Conservation (phyloP, 1,284 basidiomycete species). For the Coniferiporia sulphurascens region DNA sequence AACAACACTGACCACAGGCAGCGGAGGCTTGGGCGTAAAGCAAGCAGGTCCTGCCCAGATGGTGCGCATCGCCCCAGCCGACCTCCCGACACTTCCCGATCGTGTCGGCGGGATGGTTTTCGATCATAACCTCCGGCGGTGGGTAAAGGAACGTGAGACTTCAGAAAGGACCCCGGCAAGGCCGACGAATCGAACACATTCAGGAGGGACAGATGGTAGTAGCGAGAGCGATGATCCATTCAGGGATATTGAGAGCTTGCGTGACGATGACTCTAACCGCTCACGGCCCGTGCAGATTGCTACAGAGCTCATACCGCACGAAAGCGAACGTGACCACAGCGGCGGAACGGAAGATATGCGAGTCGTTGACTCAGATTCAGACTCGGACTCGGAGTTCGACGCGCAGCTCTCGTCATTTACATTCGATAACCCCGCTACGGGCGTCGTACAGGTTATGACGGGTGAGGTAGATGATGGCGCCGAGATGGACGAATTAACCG, state of each 20-base stretch:
- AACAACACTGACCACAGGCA: conserved; percentile 65
- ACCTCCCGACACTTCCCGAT: conserved; percentile 70
- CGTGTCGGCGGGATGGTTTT: conserved; percentile 84
- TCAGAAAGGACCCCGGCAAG: conserved; percentile 23
- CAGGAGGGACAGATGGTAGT: conserved; percentile 24
- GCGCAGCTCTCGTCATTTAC: conserved; percentile 63
- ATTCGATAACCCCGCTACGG: conserved; percentile 56
- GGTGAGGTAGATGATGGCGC: conserved; percentile 33
- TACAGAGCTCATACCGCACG: conserved; percentile 12
- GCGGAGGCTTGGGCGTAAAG: conserved; percentile 77
- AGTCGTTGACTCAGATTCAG: conserved; percentile 24
- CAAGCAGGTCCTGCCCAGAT: conserved; percentile 75
- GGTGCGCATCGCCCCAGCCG: conserved; percentile 73
- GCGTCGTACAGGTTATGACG: conserved; percentile 41
- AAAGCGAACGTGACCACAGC: conserved; percentile 27
- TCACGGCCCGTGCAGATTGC: not conserved
- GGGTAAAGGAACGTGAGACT: conserved; percentile 62
- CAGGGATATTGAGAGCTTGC: conserved; percentile 79
- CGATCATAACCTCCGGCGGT: conserved; percentile 74
- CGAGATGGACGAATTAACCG: conserved; percentile 37
- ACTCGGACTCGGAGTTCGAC: conserved; percentile 39
- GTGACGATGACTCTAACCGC: conserved; percentile 46
- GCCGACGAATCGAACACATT: not conserved
- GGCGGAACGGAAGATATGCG: conserved; percentile 47
- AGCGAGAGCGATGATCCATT: conserved; percentile 79